Evolutionary conservation across 202 grass and related monocot species (phyloP).

Genomic region (Eragrostis tef): DNA sequence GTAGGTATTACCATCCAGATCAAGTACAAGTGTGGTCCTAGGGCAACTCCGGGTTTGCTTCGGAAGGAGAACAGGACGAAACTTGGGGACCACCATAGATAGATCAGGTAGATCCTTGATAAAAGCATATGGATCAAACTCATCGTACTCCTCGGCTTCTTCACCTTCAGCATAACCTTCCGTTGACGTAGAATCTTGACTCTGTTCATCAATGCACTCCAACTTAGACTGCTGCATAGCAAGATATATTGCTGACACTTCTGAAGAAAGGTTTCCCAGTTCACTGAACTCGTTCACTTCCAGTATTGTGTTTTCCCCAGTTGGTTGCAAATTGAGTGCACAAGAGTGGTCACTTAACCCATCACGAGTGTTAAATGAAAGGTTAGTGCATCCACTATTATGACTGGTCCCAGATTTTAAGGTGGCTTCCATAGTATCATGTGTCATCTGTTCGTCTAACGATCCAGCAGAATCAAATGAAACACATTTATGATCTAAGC

Average conservation of each 20-base stretch:
- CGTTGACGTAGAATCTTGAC: slow-evolving; percentile 79
- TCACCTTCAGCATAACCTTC: slow-evolving; percentile 65
- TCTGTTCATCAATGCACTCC: slow-evolving; percentile 85
- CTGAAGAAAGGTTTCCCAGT: slow-evolving; percentile 78
- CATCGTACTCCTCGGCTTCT: slow-evolving; percentile 69
- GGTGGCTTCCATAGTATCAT: slow-evolving; percentile 1
- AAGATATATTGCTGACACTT: slow-evolving; percentile 91
- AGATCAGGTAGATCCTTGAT: slow-evolving; percentile 92
- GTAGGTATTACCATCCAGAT: slow-evolving; percentile 87
- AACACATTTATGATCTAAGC: slow-evolving; percentile 13
- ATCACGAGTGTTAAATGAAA: slow-evolving; percentile 23
- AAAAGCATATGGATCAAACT: slow-evolving; percentile 88
- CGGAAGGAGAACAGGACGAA: slow-evolving; percentile 85
- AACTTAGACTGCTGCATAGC: slow-evolving; percentile 80
- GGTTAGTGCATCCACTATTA: slow-evolving; percentile 7
- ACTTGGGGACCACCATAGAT: slow-evolving; percentile 80
- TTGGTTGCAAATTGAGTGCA: slow-evolving; percentile 48
- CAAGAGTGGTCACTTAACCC: slow-evolving; percentile 29
- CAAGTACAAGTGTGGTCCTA: slow-evolving; percentile 79
- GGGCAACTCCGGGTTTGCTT: slow-evolving; percentile 98
- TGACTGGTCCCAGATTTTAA: slow-evolving; percentile 50
- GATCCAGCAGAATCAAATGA: slow-evolving; percentile 28
- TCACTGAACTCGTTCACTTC: slow-evolving; percentile 71
- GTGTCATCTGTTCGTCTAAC: slow-evolving; percentile 37
- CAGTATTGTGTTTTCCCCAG: slow-evolving; percentile 51